Base-by-base conservation (phyloP, 2,329 filamentous ascomycete genomes). In the Grosmannia penicillata region DNA sequence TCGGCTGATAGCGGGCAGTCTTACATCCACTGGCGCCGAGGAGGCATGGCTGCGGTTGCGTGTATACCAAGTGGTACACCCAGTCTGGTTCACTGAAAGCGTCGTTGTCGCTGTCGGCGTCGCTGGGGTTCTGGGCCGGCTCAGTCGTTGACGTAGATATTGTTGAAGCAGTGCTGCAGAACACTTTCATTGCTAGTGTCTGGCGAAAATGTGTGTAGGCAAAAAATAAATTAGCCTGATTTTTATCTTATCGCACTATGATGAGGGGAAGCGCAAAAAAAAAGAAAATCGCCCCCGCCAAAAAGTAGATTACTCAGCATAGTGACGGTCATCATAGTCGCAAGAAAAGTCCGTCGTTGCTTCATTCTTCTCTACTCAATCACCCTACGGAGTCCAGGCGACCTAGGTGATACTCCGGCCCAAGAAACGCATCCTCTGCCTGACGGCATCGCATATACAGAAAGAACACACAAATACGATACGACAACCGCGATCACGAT, bases 401-500 rank as follows among this genome's bases (percentile, higher is more conserved):
- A 23, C 19, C 31, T 15, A 15, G 21, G 31, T n/a, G 19, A 33
- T 18, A 22, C 19, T 23, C 9, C 23, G 17, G 8, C 18, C 15
- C 14, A 13, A 33, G 26, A 30, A n/a, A n/a, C n/a, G n/a, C n/a
- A n/a, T n/a, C n/a, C n/a, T n/a, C n/a, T n/a, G n/a, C n/a, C n/a
- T n/a, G n/a, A 25, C 11, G 7, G 7, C 24, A 25, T 8, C 7
- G 24, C 24, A 8, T 19, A 33, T 25, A 25, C 28, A 9, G 8
- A 37, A 31, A 10, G 23, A 25, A 14, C 15, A 31, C 31, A 21
- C 15, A 21, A 21, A 31, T 11, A 4, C 24, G 5, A 39, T 4
- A 6, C 35, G 5, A 24, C 36, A 29, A 29, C 29, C 33, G 22
- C 19, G 27, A 17, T 49, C 58, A 68, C 50, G 42, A 75, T 75